Evolutionary conservation across 805 yeast genomes (phyloP).

Genomic region (Clavispora vitiphila): DNA sequence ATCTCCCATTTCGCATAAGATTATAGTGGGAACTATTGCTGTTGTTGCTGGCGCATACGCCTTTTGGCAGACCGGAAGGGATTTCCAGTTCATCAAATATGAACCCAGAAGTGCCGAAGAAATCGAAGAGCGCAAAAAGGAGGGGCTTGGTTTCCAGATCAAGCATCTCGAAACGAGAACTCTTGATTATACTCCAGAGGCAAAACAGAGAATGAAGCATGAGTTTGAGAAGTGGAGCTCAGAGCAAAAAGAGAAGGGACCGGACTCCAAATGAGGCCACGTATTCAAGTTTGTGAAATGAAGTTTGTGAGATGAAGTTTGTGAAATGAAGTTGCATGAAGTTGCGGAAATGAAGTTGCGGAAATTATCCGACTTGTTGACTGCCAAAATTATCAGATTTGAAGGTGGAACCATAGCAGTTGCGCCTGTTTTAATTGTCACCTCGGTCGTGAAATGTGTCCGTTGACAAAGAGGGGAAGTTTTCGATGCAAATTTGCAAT

Average conservation of each 20-base stretch:
- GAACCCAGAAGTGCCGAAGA: slow-evolving; percentile 37
- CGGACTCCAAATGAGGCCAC: neutral
- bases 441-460: neutral
- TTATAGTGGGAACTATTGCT: slow-evolving; percentile 36
- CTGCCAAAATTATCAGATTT: no score
- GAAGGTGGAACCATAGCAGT: no score
- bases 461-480: no score
- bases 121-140: slow-evolving; percentile 31
- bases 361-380: no score
- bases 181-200: slow-evolving; percentile 40
- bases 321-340: no score
- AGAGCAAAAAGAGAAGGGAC: neutral
- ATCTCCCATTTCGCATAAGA: slow-evolving; percentile 30
- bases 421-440: no score
- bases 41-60: slow-evolving; percentile 29
- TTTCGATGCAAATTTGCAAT: no score
- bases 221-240: slow-evolving; percentile 17
- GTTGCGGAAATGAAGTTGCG: no score
- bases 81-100: slow-evolving; percentile 35
- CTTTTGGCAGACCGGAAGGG: slow-evolving; percentile 31
- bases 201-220: slow-evolving; percentile 28
- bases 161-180: slow-evolving; percentile 30
- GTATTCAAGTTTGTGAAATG: no score
- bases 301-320: no score
- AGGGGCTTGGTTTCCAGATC: slow-evolving; percentile 26